Percentiles rank a stretch among this genome's conserved stretches.
phyloP scores from a whole-genome alignment of 1,284 basidiomycete genomes.

The Paramarasmius palmivorus region DNA sequence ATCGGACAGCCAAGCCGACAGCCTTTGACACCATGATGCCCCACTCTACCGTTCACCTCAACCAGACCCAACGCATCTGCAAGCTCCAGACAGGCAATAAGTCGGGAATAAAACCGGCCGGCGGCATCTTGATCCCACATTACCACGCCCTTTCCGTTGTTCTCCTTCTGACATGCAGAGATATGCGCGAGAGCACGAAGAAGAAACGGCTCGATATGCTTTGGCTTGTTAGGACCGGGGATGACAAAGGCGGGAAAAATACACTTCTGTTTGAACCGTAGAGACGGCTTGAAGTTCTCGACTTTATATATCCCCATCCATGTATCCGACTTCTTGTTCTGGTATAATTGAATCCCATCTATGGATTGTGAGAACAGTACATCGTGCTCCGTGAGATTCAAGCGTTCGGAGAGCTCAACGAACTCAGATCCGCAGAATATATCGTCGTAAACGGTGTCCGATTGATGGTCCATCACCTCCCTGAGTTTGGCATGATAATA shows the following conservation, averaged over 20 bases:
- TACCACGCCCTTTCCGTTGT: no score
- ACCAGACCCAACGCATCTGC: slow-evolving; percentile 24
- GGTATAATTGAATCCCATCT: slow-evolving; percentile 29
- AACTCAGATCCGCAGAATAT: slow-evolving; percentile 21
- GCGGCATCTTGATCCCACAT: slow-evolving; percentile 21
- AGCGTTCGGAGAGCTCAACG: slow-evolving; percentile 21
- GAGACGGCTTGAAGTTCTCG: slow-evolving; percentile 13
- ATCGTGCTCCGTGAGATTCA: slow-evolving; percentile 25
- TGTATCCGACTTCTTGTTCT: slow-evolving; percentile 25
- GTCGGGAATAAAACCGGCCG: slow-evolving; percentile 22
- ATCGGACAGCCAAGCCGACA: slow-evolving; percentile 34
- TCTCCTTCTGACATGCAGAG: slow-evolving; percentile 21
- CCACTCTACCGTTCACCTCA: slow-evolving; percentile 30
- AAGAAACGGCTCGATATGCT: slow-evolving; percentile 31
- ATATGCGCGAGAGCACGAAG: slow-evolving; percentile 29
- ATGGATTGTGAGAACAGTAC: slow-evolving; percentile 26
- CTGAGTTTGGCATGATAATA: slow-evolving; percentile 20
- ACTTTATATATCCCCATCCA: slow-evolving; percentile 23
- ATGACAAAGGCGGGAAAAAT: slow-evolving; percentile 19
- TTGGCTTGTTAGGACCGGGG: slow-evolving; percentile 31
- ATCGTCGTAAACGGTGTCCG: slow-evolving; percentile 19
- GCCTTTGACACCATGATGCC: slow-evolving; percentile 31
- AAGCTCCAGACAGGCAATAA: slow-evolving; percentile 22
- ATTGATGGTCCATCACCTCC: slow-evolving; percentile 16
- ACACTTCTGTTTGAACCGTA: slow-evolving; percentile 16